Evolutionary conservation across 75 land plant species (phyloP).

Genomic region (Cupressus sempervirens): DNA sequence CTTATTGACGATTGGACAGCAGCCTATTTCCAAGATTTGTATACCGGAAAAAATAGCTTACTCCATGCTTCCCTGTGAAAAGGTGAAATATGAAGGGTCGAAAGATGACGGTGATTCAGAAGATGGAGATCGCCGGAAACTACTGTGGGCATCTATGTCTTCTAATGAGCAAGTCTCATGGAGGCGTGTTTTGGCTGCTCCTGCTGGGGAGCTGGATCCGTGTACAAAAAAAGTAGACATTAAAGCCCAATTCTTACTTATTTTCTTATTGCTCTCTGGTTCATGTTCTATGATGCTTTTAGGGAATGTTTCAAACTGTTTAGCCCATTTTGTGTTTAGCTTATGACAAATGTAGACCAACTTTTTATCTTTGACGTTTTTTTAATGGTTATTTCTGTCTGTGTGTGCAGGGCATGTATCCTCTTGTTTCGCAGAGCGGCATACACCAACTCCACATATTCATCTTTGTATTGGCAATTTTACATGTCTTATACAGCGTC

Average conservation of each 20-base stretch:
- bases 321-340: background rate
- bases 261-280: background rate
- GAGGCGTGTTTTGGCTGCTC: background rate
- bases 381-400: background rate
- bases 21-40: constrained; percentile 32
- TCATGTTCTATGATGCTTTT: background rate
- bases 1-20: constrained; percentile 43
- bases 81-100: background rate
- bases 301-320: background rate
- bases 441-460: constrained; percentile 54
- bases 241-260: background rate
- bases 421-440: constrained; percentile 38
- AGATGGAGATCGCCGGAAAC: background rate
- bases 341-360: background rate
- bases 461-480: constrained; percentile 44
- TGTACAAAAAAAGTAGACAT: background rate
- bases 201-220: background rate
- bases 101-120: background rate
- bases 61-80: constrained; percentile 42
- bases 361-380: background rate
- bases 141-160: background rate
- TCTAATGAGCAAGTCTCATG: background rate
- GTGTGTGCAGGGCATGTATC: constrained; percentile 29
- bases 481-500: constrained; percentile 43
- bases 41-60: constrained; percentile 19